Base-by-base conservation (phyloP, 2,329 filamentous ascomycete species). In the Coniochaeta ligniaria region DNA sequence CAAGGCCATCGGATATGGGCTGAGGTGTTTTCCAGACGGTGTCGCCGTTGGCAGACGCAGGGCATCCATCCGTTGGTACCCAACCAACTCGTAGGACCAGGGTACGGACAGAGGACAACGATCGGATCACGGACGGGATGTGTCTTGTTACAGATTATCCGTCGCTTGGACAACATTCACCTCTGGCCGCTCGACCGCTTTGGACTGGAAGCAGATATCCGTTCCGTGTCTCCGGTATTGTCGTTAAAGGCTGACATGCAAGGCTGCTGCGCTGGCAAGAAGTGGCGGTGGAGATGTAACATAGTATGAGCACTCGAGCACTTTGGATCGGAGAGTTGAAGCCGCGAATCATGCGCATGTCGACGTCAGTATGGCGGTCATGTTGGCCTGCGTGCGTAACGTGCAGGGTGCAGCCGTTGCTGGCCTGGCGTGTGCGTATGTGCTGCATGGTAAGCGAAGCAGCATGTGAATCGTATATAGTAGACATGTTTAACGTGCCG, bases 261-360 rank as follows among this genome's bases (percentile, higher is more conserved):
- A 52, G 47, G 47, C 47, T 52, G 47, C 47, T 31, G 47, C 31
- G 47, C 47, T 31, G 47, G 22, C 24, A 22, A 52, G 22, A 17
- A 47, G 4, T 12, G 47, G 24, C 9, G 12, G 47, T 31, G 17
- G 26, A n/a, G 2, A 52, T 31, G 47, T n/a, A n/a, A n/a, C n/a
- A n/a, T n/a, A n/a, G n/a, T 24, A 28, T 52, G 26, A 52, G 14
- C 14, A 24, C 47, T 47, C 22, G 60, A 43, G 62, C 59, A 8
- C 56, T 56, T 26, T 62, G 63, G 59, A 62, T 31, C 28, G 5
- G n/a, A 31, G 28, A 31, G 9, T 31, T 6, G 28, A 5, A 31
- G 28, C 28, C 9, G 28, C 9, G 28, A 5, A 5, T 31, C 5
- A 9, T 9, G 28, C 28, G 62, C 22, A 64, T 60, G 9, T 59